phyloP scores from a whole-genome alignment of 129 eudicot genomes.

The Ambrosia artemisiifolia region DNA sequence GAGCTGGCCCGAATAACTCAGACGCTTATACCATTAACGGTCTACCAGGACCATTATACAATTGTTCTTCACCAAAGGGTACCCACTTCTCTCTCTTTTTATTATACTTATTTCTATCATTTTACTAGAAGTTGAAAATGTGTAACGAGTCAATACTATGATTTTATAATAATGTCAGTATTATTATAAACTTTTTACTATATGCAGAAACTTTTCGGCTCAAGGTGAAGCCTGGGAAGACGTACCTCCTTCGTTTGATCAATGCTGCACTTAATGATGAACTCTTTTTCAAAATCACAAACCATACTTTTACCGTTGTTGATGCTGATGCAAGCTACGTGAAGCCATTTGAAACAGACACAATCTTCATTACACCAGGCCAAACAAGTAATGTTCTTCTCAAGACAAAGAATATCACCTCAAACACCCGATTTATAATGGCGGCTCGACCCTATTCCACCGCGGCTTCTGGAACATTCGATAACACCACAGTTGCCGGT shows the following conservation, averaged over 20 bases:
- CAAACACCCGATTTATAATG: neutral
- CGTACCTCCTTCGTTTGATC: conserved; percentile 37
- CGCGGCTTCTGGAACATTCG: conserved; percentile 22
- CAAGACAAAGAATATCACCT: conserved; percentile 35
- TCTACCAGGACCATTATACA: conserved; percentile 30
- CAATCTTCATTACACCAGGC: conserved; percentile 49
- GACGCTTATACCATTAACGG: conserved; percentile 33
- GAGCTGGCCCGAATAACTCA: conserved; percentile 65
- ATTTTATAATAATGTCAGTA: no score
- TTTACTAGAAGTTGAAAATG: neutral
- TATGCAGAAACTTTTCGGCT: conserved; percentile 33
- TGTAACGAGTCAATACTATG: no score
- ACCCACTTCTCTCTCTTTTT: neutral
- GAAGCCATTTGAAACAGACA: conserved; percentile 36
- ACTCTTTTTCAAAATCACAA: conserved; percentile 38
- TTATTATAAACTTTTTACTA: no score
- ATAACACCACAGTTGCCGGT: conserved; percentile 38
- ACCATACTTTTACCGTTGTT: conserved; percentile 38
- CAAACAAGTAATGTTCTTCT: conserved; percentile 57
- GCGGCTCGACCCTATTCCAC: conserved; percentile 19
- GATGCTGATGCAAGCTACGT: conserved; percentile 39
- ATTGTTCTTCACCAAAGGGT: conserved; percentile 32
- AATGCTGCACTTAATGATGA: conserved; percentile 41
- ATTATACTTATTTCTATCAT: neutral
- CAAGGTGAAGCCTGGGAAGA: conserved; percentile 34